These are phyloP conservation scores for Capronia coronata DNA, from an alignment of 2,329 filamentous ascomycete species.

Conservation along the genomic window DNA sequence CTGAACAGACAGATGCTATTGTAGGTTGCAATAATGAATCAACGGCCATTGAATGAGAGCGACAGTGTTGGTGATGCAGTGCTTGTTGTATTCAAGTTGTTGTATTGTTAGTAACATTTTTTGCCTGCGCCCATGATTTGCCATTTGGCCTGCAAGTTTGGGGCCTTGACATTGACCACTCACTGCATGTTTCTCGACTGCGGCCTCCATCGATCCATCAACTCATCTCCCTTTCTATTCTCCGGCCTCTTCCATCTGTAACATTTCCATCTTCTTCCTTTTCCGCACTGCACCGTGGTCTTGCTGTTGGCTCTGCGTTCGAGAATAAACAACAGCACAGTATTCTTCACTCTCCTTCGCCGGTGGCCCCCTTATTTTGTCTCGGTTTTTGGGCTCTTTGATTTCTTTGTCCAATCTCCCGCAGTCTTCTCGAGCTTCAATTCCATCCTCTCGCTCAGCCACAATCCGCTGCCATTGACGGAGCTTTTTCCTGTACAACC, in stretches of 20 bases:
- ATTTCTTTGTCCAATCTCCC: slow-evolving; percentile 4
- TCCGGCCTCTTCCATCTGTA: not conserved
- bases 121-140: slow-evolving; percentile 5
- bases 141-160: no score
- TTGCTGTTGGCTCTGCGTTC: not conserved
- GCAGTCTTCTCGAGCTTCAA: slow-evolving; percentile 3
- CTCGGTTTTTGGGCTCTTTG: not conserved
- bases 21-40: no score
- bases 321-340: not conserved
- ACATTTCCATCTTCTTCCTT: not conserved
- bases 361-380: slow-evolving; percentile 2
- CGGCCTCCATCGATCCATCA: not conserved
- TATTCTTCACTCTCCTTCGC: not conserved
- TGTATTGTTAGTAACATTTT: slow-evolving; percentile 1
- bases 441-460: slow-evolving; percentile 11
- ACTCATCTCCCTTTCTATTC: not conserved
- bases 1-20: no score
- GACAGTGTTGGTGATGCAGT: no score
- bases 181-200: not conserved
- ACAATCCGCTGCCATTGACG: not conserved
- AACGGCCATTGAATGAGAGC: no score
- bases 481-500: slow-evolving; percentile 17
- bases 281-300: not conserved
- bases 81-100: no score
- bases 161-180: not conserved